phyloP scores from a whole-genome alignment of 208 protist species.

The Leishmania aethiopica region DNA sequence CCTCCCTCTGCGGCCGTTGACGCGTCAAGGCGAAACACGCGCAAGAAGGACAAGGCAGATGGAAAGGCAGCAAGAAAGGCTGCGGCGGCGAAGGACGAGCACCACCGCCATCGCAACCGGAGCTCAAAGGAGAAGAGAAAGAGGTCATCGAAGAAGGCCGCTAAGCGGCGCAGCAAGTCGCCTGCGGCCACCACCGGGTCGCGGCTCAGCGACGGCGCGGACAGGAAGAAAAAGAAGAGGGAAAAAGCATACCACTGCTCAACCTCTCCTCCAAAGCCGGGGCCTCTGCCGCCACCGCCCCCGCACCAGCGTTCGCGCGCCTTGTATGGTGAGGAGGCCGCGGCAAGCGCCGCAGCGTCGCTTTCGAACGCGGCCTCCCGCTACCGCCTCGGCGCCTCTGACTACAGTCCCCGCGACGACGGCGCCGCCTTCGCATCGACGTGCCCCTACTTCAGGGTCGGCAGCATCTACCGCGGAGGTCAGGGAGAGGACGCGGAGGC shows the following conservation, averaged over 20 bases:
- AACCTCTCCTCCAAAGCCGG: conserved; percentile 1
- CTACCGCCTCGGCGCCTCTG: background rate
- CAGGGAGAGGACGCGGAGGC: background rate
- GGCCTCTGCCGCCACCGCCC: conserved; percentile 6
- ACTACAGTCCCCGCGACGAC: background rate
- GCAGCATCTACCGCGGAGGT: conserved; percentile 1
- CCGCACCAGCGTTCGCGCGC: background rate
- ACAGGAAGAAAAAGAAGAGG: conserved; percentile 11
- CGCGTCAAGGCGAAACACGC: background rate
- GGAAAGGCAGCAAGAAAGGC: background rate
- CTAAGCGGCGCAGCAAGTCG: background rate
- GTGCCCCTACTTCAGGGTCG: background rate
- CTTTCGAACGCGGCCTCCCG: background rate
- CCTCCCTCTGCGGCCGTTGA: background rate
- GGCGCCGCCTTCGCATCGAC: background rate
- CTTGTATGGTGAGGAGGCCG: background rate
- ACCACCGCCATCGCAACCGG: conserved; percentile 1
- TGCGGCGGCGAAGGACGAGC: background rate
- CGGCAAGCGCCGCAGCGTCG: background rate
- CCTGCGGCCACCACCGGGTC: background rate
- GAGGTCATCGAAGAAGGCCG: background rate
- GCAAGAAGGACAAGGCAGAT: background rate
- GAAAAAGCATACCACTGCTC: conserved; percentile 13
- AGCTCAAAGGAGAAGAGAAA: background rate
- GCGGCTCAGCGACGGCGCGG: background rate